Evolutionary conservation across 108 stramenopile species (phyloP), one percentile per base, ranked within the genome.

Genomic region (Fragilariopsis cylindrus): DNA sequence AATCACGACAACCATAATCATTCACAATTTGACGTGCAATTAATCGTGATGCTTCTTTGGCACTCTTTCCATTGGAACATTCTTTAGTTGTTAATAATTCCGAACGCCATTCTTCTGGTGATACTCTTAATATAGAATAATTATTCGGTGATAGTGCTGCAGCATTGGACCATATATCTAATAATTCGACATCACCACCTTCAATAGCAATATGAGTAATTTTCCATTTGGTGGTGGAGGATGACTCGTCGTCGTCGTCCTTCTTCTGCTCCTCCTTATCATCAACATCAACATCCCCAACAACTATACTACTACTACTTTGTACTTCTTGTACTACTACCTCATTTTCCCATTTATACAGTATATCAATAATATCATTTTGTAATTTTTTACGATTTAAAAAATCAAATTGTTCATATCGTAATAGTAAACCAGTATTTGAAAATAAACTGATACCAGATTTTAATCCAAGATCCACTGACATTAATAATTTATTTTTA

Each of bases 201-300:
- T 85, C 84, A n/a, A 82, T 74, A 53, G 79, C 84, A 21, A 85
- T 56, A 39, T 85, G 78, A n/a, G 78, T 80, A 13, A 82, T 56
- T 41, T 57, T 57, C 60, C 56, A 16, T 30, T 30, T 30, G 0
- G 0, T 21, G 30, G 30, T 30, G 11, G 30, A n/a, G n/a, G n/a
- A 63, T 19, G 48, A n/a, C 40, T 44, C 5, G 0, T 57, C 21
- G 0, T 48, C 57, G 19, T 57, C 52, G 16, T 72, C 48, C n/a
- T 41, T 11, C 7, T 5, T 60, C 40, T 60, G 11, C 13, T 69
- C 6, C 2, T 12, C 46, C 30, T 30, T 30, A 30, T 30, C 30
- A 30, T 30, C 30, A 2, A 30, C 30, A 30, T 0, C 30, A 13
- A n/a, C 43, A 3, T 8, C 16, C 1, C 43, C 50, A 41, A 30